Evolutionary conservation across 306 rosid species (phyloP), one percentile per base, ranked within the genome.

Genomic region (Sechiopsis laciniata): DNA sequence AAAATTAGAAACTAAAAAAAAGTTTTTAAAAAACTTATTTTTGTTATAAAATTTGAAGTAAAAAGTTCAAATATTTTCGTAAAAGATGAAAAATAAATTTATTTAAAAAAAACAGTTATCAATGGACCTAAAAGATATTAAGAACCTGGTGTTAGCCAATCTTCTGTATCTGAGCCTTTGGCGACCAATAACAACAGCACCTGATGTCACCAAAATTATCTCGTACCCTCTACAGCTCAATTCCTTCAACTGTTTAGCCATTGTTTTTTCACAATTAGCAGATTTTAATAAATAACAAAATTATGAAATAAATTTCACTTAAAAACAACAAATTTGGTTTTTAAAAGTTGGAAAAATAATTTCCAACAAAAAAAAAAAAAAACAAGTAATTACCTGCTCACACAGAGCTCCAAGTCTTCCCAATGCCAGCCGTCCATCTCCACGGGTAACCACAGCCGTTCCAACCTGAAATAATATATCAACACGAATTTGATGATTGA

Each of bases 331-430:
- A 3, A 37, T 37, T 37, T 37, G 3, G 32, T 29, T 35, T 35
- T 35, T 5, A 35, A 35, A 35, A 35, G 7, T 37, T 37, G 6
- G 7, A 1, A 26, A 60, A 58, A 21, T 10, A 7, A n/a, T 7
- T 15, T 15, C n/a, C n/a, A n/a, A n/a, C n/a, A n/a, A n/a, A n/a
- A n/a, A n/a, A n/a, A n/a, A n/a, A n/a, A n/a, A n/a, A n/a, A n/a
- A n/a, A 13, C 62, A 20, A 58, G 7, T 61, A 26, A 68, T 65
- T 60, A 83, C 97, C 91, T 93, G 97, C 84, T 93, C 98, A 79
- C 98, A 93, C 2, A 93, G 91, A 74, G 97, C 86, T 52, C 98
- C 97, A 69, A 93, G 85, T n/a, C 98, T 86, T 8, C 97, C 97
- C 26, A 93, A 58, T 65, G 98, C 98, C 50, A 93, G 74, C 74